Base-by-base conservation (phyloP, 495 filamentous ascomycete genomes). In the Penicillium parvum region DNA sequence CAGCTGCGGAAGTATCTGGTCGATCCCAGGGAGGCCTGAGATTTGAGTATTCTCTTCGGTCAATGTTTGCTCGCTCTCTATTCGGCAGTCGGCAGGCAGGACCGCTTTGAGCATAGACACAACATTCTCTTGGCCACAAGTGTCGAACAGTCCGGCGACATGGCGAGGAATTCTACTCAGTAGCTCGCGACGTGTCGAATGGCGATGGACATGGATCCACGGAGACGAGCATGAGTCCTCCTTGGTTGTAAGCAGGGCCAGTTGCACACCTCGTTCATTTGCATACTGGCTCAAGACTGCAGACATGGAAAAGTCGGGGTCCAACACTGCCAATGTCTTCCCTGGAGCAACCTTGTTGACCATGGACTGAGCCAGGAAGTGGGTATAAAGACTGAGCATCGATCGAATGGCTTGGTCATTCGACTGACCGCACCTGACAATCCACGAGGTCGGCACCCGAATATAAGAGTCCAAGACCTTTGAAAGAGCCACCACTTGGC, bases 241-340 rank as follows among this genome's bases (percentile, higher is more conserved):
- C 11, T 38, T 42, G 25, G 50, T 52, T 5, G 49, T 60, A 12
- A 60, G 35, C 10, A 49, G 37, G 0, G 55, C 44, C 5, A 63
- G 23, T 11, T 53, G 36, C 0, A 57, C 40, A 6, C 45, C 49
- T 7, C 15, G 40, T 18, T 53, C 43, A 2, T 7, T 34, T 4
- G 48, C 56, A 19, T 57, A 35, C 7, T 53, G 38, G 5, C 39
- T 49, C 17, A 60, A 25, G 3, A 53, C 39, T 0, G 43, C 42
- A 11, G 43, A 34, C 1, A 52, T 7, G 1, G 50, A 51, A 18
- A 49, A 63, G 10, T 55, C 55, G 2, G 51, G 51, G 10, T 58
- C 55, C 15, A 61, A 16, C 5, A 57, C 45, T 1, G 36, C 53
- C 8, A 60, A 10, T 2, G 27, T 17, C 9, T 18, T 44, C 1